Conservation (phyloP, 2,329 filamentous ascomycete species). For the Penicillium crustosum region DNA sequence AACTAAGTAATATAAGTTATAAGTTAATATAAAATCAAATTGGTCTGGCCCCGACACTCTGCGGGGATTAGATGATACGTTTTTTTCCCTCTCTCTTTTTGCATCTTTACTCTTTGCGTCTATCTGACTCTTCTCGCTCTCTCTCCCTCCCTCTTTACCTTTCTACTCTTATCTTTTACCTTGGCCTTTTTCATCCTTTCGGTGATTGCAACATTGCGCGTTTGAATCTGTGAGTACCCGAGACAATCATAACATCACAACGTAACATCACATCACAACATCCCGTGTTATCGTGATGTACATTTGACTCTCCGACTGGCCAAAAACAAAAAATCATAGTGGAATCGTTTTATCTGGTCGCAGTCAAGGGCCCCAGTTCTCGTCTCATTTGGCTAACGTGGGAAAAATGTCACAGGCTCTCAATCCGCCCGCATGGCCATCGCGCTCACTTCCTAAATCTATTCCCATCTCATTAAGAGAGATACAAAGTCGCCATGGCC, state of each 20-base stretch:
- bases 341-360: neutral
- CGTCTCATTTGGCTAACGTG: slow-evolving; percentile 2
- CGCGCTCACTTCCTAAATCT: neutral
- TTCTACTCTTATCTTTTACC: too few species aligned
- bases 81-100: neutral
- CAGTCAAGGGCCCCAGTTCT: neutral
- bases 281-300: neutral
- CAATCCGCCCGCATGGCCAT: slow-evolving; percentile 19
- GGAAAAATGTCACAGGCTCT: neutral
- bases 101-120: neutral
- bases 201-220: neutral
- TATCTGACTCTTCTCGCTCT: neutral
- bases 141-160: neutral
- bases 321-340: neutral
- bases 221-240: slow-evolving; percentile 6
- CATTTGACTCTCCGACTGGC: neutral
- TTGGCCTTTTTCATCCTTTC: too few species aligned
- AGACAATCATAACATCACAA: neutral
- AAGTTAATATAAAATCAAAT: neutral
- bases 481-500: slow-evolving; percentile 20
- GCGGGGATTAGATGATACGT: slow-evolving; percentile 3
- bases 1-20: too few species aligned
- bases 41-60: neutral
- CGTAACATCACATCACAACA: neutral
- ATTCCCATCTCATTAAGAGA: neutral